Percentiles rank a stretch among this genome's conserved stretches.
Evolutionary conservation across 2,329 filamentous ascomycete genomes (phyloP).

Genomic region (Colletotrichum lini): DNA sequence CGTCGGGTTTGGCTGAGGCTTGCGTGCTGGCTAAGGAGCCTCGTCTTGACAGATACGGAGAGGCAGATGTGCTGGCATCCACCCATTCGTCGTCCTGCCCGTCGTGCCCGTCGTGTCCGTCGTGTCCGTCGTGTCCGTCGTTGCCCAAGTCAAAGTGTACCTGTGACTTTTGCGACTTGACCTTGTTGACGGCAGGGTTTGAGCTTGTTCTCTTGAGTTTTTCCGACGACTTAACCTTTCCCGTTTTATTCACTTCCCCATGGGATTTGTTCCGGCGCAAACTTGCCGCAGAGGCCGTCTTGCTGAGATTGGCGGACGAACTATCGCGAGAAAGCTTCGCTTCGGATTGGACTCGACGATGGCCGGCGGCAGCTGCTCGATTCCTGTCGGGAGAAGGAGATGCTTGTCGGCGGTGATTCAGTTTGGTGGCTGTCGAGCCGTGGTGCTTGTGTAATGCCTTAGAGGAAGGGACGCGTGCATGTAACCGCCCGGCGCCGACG

Average conservation of each 20-base stretch:
- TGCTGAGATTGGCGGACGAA: slow-evolving; percentile 63
- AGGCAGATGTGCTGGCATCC: slow-evolving; percentile 75
- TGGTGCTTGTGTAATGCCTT: slow-evolving; percentile 65
- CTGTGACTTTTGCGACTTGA: slow-evolving; percentile 61
- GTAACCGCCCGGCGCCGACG: slow-evolving; percentile 62
- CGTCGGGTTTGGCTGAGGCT: slow-evolving; percentile 59
- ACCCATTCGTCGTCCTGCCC: slow-evolving; percentile 74
- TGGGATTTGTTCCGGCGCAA: slow-evolving; percentile 74
- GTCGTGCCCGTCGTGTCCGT: slow-evolving; percentile 48
- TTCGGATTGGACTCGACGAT: slow-evolving; percentile 51
- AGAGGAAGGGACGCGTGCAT: slow-evolving; percentile 67
- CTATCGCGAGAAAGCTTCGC: slow-evolving; percentile 63
- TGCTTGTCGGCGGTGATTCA: slow-evolving; percentile 57
- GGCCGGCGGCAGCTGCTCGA: slow-evolving; percentile 46
- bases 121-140: slow-evolving; percentile 46
- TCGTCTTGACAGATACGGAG: slow-evolving; percentile 68
- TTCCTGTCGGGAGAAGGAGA: slow-evolving; percentile 59
- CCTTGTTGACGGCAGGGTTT: slow-evolving; percentile 63
- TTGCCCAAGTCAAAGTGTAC: slow-evolving; percentile 76
- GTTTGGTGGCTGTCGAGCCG: slow-evolving; percentile 53
- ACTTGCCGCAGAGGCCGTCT: slow-evolving; percentile 68
- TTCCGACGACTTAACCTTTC: slow-evolving; percentile 63
- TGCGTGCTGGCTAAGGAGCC: slow-evolving; percentile 56
- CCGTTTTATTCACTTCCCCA: slow-evolving; percentile 64
- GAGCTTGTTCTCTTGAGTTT: slow-evolving; percentile 68